phyloP scores from a whole-genome alignment of 441 rosid genomes.

The Adansonia gregorii region DNA sequence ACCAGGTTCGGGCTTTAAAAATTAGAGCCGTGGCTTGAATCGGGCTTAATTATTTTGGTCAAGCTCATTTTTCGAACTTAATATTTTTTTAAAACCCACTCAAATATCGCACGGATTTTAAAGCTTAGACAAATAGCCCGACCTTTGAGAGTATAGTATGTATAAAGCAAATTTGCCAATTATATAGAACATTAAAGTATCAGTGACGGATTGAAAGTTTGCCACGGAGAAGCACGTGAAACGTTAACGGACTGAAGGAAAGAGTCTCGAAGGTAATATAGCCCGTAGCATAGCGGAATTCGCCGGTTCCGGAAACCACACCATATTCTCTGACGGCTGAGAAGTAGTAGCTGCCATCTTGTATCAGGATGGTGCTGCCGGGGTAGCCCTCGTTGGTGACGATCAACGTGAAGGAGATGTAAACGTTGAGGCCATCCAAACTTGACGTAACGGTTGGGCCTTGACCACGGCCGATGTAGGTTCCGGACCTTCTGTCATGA shows the following conservation, averaged over 20 bases:
- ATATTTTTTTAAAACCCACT: too few relatives aligned
- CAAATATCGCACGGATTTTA: too few relatives aligned
- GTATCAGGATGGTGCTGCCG: constrained; percentile 36
- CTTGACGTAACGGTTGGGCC: constrained; percentile 13
- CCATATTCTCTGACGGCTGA: constrained; percentile 21
- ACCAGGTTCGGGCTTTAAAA: too few relatives aligned
- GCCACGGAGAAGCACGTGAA: constrained; percentile 22
- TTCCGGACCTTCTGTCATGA: constrained; percentile 23
- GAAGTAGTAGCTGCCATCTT: constrained; percentile 23
- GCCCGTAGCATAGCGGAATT: constrained; percentile 31
- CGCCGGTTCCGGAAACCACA: constrained; percentile 33
- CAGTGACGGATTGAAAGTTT: constrained; percentile 31
- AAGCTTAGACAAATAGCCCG: too few relatives aligned
- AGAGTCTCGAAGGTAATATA: constrained; percentile 24
- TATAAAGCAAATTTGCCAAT: too few relatives aligned
- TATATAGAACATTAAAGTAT: not conserved
- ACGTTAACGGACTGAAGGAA: not conserved
- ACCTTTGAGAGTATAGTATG: too few relatives aligned
- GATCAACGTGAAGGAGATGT: constrained; percentile 27
- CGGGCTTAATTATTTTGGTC: too few relatives aligned
- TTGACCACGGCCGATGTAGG: constrained; percentile 20
- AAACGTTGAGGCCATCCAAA: constrained; percentile 28
- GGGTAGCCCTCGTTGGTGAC: constrained; percentile 29
- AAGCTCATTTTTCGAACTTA: too few relatives aligned
- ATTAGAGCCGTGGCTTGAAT: too few relatives aligned